These are phyloP conservation scores for Spergularia marina DNA, from an alignment of 148 eudicot genomes.

Conservation along the genomic window DNA sequence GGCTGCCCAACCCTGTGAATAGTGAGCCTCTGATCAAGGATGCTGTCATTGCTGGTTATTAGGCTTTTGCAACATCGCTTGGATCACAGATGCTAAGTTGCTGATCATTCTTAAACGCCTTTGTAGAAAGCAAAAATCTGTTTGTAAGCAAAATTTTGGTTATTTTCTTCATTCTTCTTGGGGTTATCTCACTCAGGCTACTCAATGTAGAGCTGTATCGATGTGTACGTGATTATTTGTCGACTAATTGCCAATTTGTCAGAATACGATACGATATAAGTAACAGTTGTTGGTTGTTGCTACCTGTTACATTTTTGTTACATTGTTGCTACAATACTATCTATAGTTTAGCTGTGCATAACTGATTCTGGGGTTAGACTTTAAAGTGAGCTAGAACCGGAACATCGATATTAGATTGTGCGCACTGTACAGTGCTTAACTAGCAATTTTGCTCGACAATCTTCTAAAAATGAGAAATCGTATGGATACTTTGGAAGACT, in stretches of 20 bases:
- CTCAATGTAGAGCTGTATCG: background rate
- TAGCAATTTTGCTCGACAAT: too few species aligned
- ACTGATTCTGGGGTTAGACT: too few species aligned
- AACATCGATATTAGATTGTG: too few species aligned
- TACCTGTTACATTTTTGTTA: background rate
- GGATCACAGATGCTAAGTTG: background rate
- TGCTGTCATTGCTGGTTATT: background rate
- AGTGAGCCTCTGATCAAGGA: background rate
- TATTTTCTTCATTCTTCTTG: background rate
- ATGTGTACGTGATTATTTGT: background rate
- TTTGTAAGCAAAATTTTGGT: constrained; percentile 23
- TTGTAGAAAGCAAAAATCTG: background rate
- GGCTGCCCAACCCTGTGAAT: background rate
- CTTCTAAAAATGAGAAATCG: too few species aligned
- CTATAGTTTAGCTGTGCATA: too few species aligned
- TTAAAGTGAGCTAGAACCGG: too few species aligned
- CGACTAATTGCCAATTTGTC: background rate
- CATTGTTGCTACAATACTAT: too few species aligned
- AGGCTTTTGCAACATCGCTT: background rate
- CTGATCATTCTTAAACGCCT: background rate
- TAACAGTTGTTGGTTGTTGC: background rate
- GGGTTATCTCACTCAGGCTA: background rate
- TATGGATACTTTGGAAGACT: too few species aligned
- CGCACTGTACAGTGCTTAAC: too few species aligned
- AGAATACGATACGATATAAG: background rate